Conservation (phyloP, 805 yeast genomes). For the Ogataea naganishii region DNA sequence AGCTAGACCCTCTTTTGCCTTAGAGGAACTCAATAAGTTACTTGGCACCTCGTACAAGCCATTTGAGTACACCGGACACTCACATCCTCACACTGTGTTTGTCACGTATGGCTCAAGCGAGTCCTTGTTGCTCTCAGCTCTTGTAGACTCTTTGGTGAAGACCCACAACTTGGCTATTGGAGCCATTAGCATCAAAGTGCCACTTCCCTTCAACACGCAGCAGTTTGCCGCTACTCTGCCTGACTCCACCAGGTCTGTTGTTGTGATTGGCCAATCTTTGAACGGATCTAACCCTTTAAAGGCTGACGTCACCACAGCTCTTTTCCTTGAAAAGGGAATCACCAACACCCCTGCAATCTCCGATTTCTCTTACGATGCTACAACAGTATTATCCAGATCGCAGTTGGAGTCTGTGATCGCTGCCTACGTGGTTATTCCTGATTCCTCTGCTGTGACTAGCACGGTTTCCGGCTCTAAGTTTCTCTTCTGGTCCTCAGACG, state of each 20-base stretch:
- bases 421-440: constrained; percentile 30
- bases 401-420: constrained; percentile 41
- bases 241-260: constrained; percentile 43
- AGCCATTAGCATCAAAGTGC: constrained; percentile 63
- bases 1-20: constrained; percentile 34
- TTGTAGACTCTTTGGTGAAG: constrained; percentile 27
- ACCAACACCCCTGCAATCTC: constrained; percentile 31
- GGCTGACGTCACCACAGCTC: constrained; percentile 65
- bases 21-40: constrained; percentile 41
- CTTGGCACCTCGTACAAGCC: constrained; percentile 47
- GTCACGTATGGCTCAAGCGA: constrained; percentile 75
- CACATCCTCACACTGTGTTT: constrained; percentile 61
- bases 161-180: constrained; percentile 38
- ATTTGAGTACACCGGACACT: constrained; percentile 64
- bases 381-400: constrained; percentile 47
- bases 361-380: constrained; percentile 43
- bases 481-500: constrained; percentile 65
- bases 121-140: too few relatives aligned
- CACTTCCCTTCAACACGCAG: constrained; percentile 66
- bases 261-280: constrained; percentile 55
- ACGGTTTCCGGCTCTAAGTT: constrained; percentile 35
- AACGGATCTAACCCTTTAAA: constrained; percentile 37
- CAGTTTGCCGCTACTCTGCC: constrained; percentile 58
- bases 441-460: constrained; percentile 9
- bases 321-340: constrained; percentile 42